Conservation (phyloP, 129 eudicot species). For the Ambrosia trifida region DNA sequence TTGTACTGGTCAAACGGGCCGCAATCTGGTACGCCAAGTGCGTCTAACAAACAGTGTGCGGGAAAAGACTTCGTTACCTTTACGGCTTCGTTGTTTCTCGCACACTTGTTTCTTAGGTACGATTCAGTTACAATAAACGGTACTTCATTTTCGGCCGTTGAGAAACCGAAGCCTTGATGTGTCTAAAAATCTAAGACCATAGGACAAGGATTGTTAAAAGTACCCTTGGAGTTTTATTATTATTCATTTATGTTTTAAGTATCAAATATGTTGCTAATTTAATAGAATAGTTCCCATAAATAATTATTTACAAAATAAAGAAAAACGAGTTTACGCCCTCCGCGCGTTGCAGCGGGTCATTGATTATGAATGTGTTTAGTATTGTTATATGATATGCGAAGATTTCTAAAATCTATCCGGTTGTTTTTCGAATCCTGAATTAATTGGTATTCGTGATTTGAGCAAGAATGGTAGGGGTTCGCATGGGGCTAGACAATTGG, state of each 20-base stretch:
- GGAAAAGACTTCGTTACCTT: slow-evolving; percentile 62
- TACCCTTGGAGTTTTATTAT: background rate
- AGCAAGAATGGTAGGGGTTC: too few species aligned
- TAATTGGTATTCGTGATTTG: too few species aligned
- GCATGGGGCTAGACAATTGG: too few species aligned
- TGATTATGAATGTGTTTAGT: too few species aligned
- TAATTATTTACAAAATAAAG: background rate
- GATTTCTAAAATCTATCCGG: too few species aligned
- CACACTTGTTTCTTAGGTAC: slow-evolving; percentile 53
- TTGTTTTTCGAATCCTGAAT: too few species aligned
- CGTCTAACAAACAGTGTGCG: slow-evolving; percentile 57
- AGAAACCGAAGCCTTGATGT: slow-evolving; percentile 21
- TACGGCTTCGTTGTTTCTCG: slow-evolving; percentile 48
- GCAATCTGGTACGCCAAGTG: slow-evolving; percentile 44
- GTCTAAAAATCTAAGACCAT: background rate
- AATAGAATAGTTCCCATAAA: background rate
- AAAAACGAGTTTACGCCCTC: too few species aligned
- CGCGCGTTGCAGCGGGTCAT: too few species aligned
- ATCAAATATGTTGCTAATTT: background rate
- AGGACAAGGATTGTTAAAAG: background rate
- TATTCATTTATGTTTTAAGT: slow-evolving; percentile 12
- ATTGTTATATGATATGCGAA: too few species aligned
- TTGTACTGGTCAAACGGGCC: slow-evolving; percentile 71
- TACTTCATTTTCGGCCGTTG: slow-evolving; percentile 28
- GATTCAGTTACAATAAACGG: slow-evolving; percentile 42